These are phyloP conservation scores for Oryza nivara DNA, from an alignment of 176 grass and related monocot genomes.

Conservation along the genomic window DNA sequence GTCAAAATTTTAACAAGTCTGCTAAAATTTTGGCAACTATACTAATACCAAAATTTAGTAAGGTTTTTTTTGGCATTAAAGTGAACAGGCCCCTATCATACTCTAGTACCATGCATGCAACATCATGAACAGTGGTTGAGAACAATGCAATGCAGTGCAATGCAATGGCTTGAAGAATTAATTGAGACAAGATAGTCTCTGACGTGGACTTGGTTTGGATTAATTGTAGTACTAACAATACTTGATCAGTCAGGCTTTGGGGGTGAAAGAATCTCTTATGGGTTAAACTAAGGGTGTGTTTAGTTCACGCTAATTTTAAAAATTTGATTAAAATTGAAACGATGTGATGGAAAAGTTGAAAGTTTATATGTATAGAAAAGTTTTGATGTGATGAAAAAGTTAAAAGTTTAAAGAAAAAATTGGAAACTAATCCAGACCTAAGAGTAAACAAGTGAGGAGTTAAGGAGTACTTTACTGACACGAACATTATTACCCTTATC, in stretches of 20 bases:
- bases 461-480: background rate
- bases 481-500: background rate
- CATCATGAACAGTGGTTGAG: constrained; percentile 18
- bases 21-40: no score
- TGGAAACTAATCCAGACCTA: no score
- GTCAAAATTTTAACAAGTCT: no score
- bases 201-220: background rate
- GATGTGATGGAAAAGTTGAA: no score
- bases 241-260: background rate
- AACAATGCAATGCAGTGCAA: background rate
- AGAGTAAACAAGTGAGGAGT: background rate
- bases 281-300: background rate
- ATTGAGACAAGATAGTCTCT: background rate
- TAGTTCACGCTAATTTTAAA: no score
- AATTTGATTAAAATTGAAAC: no score
- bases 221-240: background rate
- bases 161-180: background rate
- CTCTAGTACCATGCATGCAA: background rate
- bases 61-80: no score
- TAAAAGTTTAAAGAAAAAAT: no score
- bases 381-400: no score
- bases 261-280: background rate
- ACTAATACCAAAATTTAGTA: no score
- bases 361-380: no score
- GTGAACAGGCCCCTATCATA: background rate